Base-by-base conservation (phyloP, 345 rosid species). In the Nasturtium officinale region DNA sequence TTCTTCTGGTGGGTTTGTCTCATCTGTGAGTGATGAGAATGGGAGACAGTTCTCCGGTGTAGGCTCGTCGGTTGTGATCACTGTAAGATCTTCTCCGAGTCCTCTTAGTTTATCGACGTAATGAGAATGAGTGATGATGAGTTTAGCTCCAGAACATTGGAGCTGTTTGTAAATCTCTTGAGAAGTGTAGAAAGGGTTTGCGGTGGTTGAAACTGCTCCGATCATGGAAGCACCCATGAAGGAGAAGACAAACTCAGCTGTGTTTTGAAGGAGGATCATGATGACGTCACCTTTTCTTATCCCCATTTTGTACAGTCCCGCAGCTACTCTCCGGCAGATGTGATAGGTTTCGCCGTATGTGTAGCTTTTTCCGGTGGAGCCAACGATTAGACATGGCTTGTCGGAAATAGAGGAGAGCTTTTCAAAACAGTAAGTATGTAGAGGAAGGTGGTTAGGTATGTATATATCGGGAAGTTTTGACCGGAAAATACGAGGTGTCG, bases 151-250 rank as follows among this genome's bases (percentile, higher is more conserved):
- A 1, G 95, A 86, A 15, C 78, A 57, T 12, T 17, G 55, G 8
- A 85, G 61, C 45, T 94, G 98, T 75, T 94, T 94, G 82, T 78
- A 61, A 30, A 91, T 79, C 77, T 94, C 98, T 5, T 81, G 35
- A 0, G 82, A 60, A 13, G 98, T 94, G 82, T 83, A 94, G 79
- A 94, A 94, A 6, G 98, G 98, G 47, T 94, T 94, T 2, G 93
- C 96, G 0, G 93, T 81, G 4, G 98, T 94, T 60, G 90, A 71
- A 71, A 89, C 61, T 0, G 95, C 98, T 3, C 98, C 98, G 20
- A 87, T 71, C 86, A 91, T 87, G 59, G 97, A 94, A 30, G 97
- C 93, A 10, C 88, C 98, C 79, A 94, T 79, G 87, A 94, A 94
- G 21, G 91, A 60, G 84, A 91, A 86, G 30, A 88, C 95, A 58